Conservation (phyloP, 2,329 filamentous ascomycete genomes). For the Microdochium paspali region DNA sequence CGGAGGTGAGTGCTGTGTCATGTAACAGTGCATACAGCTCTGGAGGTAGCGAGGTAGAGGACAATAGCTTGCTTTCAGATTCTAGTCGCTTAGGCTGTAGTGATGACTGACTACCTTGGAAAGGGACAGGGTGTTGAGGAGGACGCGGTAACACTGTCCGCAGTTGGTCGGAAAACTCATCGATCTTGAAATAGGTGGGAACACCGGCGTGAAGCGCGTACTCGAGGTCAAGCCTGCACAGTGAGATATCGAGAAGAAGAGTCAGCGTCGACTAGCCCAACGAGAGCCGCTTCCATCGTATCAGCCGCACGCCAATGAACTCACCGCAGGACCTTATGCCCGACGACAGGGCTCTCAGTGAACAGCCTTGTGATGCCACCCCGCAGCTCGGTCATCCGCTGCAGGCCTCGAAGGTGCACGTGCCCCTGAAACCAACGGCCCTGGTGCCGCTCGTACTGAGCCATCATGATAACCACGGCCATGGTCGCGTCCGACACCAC, state of each 20-base stretch:
- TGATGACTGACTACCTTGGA: no score
- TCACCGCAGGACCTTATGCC: conserved; percentile 12
- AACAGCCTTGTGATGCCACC: conserved; percentile 16
- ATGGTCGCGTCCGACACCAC: conserved; percentile 17
- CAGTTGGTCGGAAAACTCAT: conserved; percentile 3
- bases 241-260: not conserved
- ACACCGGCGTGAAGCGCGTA: conserved; percentile 13
- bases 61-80: not conserved
- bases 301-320: not conserved
- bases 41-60: not conserved
- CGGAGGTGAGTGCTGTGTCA: not conserved
- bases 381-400: conserved; percentile 17
- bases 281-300: not conserved
- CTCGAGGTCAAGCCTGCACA: conserved; percentile 13
- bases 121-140: no score
- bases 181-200: conserved; percentile 6
- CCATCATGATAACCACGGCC: conserved; percentile 15
- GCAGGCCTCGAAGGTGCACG: conserved; percentile 19
- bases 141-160: conserved; percentile 6
- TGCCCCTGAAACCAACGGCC: conserved; percentile 11
- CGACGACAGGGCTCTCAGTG: conserved; percentile 6
- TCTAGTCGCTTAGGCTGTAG: no score
- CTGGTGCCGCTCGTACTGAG: conserved; percentile 14
- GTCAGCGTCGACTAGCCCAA: not conserved
- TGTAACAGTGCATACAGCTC: not conserved